Conservation (phyloP, 2,329 filamentous ascomycete genomes). For the Knoxdaviesia capensis region DNA sequence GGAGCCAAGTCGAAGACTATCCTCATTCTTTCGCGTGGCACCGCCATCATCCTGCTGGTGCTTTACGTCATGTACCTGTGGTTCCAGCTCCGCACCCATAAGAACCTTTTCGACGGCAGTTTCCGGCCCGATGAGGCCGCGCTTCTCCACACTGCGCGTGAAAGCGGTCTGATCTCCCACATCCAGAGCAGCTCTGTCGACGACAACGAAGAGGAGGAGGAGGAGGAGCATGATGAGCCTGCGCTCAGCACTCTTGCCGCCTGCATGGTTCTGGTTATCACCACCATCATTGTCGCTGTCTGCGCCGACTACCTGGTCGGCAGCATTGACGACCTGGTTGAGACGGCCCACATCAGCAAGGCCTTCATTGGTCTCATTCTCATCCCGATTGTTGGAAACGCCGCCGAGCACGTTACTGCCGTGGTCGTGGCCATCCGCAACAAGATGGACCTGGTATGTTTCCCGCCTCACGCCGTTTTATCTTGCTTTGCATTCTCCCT, state of each 20-base stretch:
- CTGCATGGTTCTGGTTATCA: constrained; percentile 42
- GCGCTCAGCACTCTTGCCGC: constrained; percentile 44
- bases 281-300: constrained; percentile 49
- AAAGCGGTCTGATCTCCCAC: neutral
- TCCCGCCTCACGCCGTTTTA: constrained; percentile 2
- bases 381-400: constrained; percentile 63
- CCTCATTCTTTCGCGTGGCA: constrained; percentile 53
- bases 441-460: constrained; percentile 40
- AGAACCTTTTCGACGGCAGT: constrained; percentile 47
- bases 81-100: constrained; percentile 62
- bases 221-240: constrained; percentile 16
- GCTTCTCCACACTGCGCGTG: neutral
- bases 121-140: constrained; percentile 8
- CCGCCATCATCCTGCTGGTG: constrained; percentile 51
- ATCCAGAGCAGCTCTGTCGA: constrained; percentile 17
- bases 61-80: constrained; percentile 60
- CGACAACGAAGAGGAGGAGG: constrained; percentile 11
- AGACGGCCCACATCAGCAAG: constrained; percentile 51
- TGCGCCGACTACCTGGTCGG: constrained; percentile 63
- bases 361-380: constrained; percentile 66
- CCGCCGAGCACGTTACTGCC: constrained; percentile 64
- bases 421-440: constrained; percentile 61
- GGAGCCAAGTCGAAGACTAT: constrained; percentile 33
- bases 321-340: constrained; percentile 54
- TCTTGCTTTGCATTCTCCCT: neutral